Base-by-base conservation (phyloP, 495 filamentous ascomycete species). In the Penicillium malachiteum region DNA sequence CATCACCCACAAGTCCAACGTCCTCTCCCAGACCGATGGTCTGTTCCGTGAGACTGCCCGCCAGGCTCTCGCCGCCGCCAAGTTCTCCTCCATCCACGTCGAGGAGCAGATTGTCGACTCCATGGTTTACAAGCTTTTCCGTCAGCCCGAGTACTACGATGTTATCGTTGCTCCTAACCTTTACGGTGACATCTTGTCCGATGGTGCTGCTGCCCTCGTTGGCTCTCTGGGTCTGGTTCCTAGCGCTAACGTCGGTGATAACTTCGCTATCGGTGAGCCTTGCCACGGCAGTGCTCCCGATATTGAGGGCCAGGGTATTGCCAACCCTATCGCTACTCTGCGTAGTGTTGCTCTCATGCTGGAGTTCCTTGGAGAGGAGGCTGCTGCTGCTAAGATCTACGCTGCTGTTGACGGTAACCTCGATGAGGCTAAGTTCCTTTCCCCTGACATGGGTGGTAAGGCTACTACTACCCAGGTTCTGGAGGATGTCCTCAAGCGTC, bases 81-180 rank as follows among this genome's bases (percentile, higher is more conserved):
- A 76, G 54, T 94, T 87, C 74, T 64, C 64, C 2, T 71, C 66
- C 33, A 77, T 97, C 32, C 74, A 75, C 26, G 83, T 96, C 46
- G 95, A 98, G 70, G 94, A 98, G 80, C 94, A 98, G 80, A 98
- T 98, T 60, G 93, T 98, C 54, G 94, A 98, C 72, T 89, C 85
- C 38, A 98, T 98, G 94, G 91, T 97, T 39, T 98, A 98, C 83
- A 97, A 97, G 81, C 87, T 98, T 42, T 97, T 97, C 86, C 91
- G 91, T 13, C 89, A 96, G 74, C 94, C 94, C 45, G 83, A 84
- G 58, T 84, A 83, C 62, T 98, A 97, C 84, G 94, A 98, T 69
- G 95, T 98, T 52, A 94, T 98, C 62, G 94, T 98, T 37, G 94
- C 95, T 32, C 94, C 94, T 7, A 98, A 98, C 76, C 83, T 98